Evolutionary conservation across 345 rosid genomes (phyloP).

Genomic region (Pistacia vera): DNA sequence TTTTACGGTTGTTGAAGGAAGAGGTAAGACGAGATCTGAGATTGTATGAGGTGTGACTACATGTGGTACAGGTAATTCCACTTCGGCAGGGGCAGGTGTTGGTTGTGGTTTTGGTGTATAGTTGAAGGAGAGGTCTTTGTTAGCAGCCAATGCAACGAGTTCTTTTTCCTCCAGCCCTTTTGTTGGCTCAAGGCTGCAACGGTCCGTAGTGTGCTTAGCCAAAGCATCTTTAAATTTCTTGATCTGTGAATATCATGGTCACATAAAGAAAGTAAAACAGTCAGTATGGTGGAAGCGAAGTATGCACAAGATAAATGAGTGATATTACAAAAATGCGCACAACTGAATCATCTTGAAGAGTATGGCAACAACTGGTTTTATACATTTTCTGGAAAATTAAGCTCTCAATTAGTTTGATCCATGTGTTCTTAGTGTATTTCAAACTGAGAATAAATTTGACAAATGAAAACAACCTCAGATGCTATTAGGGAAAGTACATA

Average conservation of each 20-base stretch:
- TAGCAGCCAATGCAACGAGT: conserved; percentile 81
- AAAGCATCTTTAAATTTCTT: conserved; percentile 92
- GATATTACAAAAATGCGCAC: no score
- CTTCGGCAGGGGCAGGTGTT: conserved; percentile 27
- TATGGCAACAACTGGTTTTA: background rate
- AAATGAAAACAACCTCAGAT: background rate
- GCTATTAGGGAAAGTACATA: background rate
- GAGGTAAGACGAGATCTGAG: conserved; percentile 23
- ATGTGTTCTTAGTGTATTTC: background rate
- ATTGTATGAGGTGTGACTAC: conserved; percentile 22
- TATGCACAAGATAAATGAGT: no score
- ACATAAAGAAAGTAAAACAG: background rate
- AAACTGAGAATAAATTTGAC: background rate
- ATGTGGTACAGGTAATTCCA: conserved; percentile 26
- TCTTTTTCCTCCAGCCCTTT: conserved; percentile 94
- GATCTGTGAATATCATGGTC: conserved; percentile 44
- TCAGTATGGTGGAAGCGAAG: background rate
- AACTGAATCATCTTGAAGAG: no score
- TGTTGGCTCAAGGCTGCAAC: conserved; percentile 78
- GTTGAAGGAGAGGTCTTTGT: conserved; percentile 78
- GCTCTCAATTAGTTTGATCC: background rate
- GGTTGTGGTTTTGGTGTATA: conserved; percentile 54
- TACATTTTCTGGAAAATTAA: background rate
- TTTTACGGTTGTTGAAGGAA: conserved; percentile 10
- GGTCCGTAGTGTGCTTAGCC: conserved; percentile 76